Evolutionary conservation across 129 eudicot species (phyloP).

Genomic region (Lactuca saligna): DNA sequence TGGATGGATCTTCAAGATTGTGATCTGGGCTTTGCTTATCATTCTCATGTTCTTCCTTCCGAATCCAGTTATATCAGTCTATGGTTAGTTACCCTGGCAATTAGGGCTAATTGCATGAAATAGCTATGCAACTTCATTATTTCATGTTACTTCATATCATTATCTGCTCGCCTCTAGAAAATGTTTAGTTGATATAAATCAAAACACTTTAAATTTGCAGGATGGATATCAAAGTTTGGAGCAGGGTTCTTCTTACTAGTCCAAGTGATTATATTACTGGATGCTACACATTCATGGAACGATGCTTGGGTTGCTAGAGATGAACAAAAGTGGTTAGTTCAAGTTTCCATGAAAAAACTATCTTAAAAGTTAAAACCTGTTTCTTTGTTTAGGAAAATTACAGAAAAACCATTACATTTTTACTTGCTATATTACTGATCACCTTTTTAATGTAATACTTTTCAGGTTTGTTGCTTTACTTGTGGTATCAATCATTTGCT

Average conservation of each 20-base stretch:
- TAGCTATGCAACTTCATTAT: background rate
- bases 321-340: conserved; percentile 87
- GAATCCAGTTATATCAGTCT: conserved; percentile 58
- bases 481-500: conserved; percentile 75
- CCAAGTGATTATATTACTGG: conserved; percentile 84
- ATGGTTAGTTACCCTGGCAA: conserved; percentile 55
- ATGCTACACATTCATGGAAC: conserved; percentile 95
- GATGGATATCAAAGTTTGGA: conserved; percentile 81
- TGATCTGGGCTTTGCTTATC: conserved; percentile 74
- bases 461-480: conserved; percentile 94
- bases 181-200: conserved; percentile 12
- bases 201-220: conserved; percentile 42
- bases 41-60: conserved; percentile 88
- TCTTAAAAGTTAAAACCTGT: background rate
- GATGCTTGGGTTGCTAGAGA: conserved; percentile 99
- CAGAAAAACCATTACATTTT: background rate
- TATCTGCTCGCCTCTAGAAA: background rate
- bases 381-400: background rate
- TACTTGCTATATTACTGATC: background rate
- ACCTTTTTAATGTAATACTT: background rate
- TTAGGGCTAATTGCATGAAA: background rate
- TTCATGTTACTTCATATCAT: background rate
- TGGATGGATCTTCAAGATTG: conserved; percentile 84
- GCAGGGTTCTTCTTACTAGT: conserved; percentile 89
- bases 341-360: background rate